These are phyloP conservation scores for Yarrowia divulgata DNA, from an alignment of 805 yeast species.

Conservation along the genomic window DNA sequence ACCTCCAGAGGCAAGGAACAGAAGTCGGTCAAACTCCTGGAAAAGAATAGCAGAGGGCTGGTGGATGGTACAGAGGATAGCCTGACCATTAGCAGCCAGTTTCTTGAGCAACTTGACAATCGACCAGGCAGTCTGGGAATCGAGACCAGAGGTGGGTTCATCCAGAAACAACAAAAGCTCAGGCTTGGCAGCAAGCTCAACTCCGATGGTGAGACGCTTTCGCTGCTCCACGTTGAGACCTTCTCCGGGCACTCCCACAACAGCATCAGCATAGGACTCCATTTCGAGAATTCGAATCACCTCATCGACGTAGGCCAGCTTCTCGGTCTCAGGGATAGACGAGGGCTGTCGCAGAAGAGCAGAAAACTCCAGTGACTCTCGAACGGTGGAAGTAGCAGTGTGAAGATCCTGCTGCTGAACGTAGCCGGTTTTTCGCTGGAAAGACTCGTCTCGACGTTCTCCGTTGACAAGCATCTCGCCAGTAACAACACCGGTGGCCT, in stretches of 20 bases:
- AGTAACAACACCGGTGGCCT: constrained; percentile 13
- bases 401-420: constrained; percentile 23
- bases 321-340: neutral
- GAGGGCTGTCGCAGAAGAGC: constrained; percentile 22
- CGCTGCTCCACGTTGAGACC: constrained; percentile 29
- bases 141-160: constrained; percentile 16
- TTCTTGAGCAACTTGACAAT: constrained; percentile 67
- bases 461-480: constrained; percentile 21
- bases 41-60: constrained; percentile 84
- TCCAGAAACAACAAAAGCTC: constrained; percentile 11
- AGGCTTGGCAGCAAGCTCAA: constrained; percentile 22
- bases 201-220: constrained; percentile 11
- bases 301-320: constrained; percentile 9
- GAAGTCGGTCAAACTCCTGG: constrained; percentile 77
- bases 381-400: constrained; percentile 12
- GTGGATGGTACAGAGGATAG: constrained; percentile 77
- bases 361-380: constrained; percentile 21
- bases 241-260: constrained; percentile 14
- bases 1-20: constrained; percentile 75
- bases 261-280: constrained; percentile 13
- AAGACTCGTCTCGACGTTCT: neutral
- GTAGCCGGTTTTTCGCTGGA: constrained; percentile 24
- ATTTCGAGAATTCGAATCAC: constrained; percentile 21
- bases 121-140: constrained; percentile 63
- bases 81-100: constrained; percentile 66